Conservation (phyloP, 495 filamentous ascomycete genomes). For the Penicillium canescens region DNA sequence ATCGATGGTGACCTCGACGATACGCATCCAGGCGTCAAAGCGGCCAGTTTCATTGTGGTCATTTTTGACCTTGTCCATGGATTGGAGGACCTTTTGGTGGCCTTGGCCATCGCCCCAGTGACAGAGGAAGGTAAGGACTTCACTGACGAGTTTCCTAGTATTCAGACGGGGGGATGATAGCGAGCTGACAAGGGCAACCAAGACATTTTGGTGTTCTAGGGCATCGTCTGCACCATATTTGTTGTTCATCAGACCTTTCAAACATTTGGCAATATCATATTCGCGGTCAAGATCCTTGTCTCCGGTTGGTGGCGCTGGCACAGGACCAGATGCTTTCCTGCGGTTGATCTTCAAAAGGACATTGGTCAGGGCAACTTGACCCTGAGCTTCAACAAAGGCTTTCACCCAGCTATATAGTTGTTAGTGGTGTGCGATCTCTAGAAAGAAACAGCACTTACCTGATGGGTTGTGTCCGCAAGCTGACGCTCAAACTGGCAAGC, state of each 20-base stretch:
- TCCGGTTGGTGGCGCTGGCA: slow-evolving; percentile 60
- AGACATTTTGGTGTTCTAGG: slow-evolving; percentile 83
- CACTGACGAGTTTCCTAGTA: slow-evolving; percentile 92
- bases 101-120: slow-evolving; percentile 95
- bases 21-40: slow-evolving; percentile 98
- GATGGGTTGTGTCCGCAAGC: slow-evolving; percentile 92
- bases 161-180: slow-evolving; percentile 86
- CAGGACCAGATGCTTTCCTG: slow-evolving; percentile 72
- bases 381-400: slow-evolving; percentile 95
- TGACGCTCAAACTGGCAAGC: slow-evolving; percentile 87
- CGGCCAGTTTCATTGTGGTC: slow-evolving; percentile 91
- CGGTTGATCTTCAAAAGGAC: slow-evolving; percentile 91
- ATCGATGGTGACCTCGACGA: slow-evolving; percentile 96
- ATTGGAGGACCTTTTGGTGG: slow-evolving; percentile 91
- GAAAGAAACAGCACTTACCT: slow-evolving; percentile 43
- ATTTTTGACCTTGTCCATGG: slow-evolving; percentile 88
- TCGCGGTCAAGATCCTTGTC: slow-evolving; percentile 92
- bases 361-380: slow-evolving; percentile 94
- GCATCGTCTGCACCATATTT: slow-evolving; percentile 98
- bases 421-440: slow-evolving; percentile 1
- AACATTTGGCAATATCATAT: slow-evolving; percentile 96
- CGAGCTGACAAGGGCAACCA: slow-evolving; percentile 84
- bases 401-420: slow-evolving; percentile 72
- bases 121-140: slow-evolving; percentile 94
- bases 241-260: slow-evolving; percentile 98